Base-by-base conservation (phyloP, 2,329 filamentous ascomycete species). In the Sporothrix protearum region DNA sequence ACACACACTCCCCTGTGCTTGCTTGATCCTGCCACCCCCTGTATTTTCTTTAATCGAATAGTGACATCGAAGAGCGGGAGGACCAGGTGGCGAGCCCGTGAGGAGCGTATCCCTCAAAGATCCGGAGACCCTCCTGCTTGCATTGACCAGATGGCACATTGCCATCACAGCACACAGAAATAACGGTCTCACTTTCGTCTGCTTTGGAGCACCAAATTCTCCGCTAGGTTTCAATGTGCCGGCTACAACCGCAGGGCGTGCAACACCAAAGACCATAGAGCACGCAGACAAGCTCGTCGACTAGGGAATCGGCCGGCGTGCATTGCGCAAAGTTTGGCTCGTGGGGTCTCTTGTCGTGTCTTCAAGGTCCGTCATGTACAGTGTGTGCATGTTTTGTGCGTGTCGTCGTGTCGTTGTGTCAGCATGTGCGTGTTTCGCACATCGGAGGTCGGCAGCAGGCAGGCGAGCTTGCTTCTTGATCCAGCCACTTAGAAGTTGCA, bases 151-250 rank as follows among this genome's bases (percentile, higher is more conserved):
- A 51, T 67, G 30, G 69, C 28, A 25, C 22, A 72, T 74, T 72
- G 71, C 73, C 75, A 74, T 66, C 68, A 75, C 73, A 67, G 74
- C 75, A 74, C 71, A 61, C 19, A 22, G 61, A n/a, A 36, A 51
- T 22, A 49, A n/a, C 66, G 45, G 73, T 74, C 74, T 75, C 73
- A 73, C 59, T 36, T 71, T 69, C 39, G 73, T 73, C 74, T 74
- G 69, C 73, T 73, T 51, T 74, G 67, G 55, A 74, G 72, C 71
- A 70, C 66, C 70, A 73, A 76, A 75, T 76, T 76, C 74, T 74
- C 76, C 75, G 76, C 71, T 68, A 66, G 73, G 74, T 74, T 76
- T 76, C 73, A 73, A 74, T 69, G 64, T 67, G 66, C 51, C 66
- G 68, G 59, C 69, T 39, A 69, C 53, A 71, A 71, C 22, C 70